phyloP scores from a whole-genome alignment of 352 stramenopile species.

The Phytophthora aleatoria region DNA sequence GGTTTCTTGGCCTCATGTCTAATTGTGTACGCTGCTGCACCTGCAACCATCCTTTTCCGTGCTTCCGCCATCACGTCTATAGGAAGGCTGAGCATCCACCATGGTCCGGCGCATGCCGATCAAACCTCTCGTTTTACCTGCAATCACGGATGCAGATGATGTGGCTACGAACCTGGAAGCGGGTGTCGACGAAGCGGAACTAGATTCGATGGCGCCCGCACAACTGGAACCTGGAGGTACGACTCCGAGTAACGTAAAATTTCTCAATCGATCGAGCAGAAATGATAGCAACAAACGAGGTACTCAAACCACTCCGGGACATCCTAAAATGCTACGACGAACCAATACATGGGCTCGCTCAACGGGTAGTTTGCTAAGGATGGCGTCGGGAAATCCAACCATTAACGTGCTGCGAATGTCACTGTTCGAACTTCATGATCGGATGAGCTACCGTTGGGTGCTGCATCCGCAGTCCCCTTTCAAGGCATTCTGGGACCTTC shows the following conservation, averaged over 20 bases:
- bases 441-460: slow-evolving; percentile 50
- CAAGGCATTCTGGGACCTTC: slow-evolving; percentile 63
- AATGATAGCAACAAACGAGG: slow-evolving; percentile 10
- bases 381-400: slow-evolving; percentile 15
- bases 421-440: slow-evolving; percentile 62
- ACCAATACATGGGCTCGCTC: slow-evolving; percentile 27
- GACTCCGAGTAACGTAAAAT: slow-evolving; percentile 1
- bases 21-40: background rate
- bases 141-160: slow-evolving; percentile 14
- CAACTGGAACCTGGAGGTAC: background rate
- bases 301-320: slow-evolving; percentile 2
- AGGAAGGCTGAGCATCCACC: background rate
- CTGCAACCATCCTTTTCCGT: background rate
- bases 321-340: slow-evolving; percentile 6
- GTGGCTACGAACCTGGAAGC: slow-evolving; percentile 13
- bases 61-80: no score
- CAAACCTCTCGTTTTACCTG: slow-evolving; percentile 17
- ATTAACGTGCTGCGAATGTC: slow-evolving; percentile 76
- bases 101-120: slow-evolving; percentile 26
- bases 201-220: no score
- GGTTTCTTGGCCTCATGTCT: background rate
- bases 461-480: slow-evolving; percentile 55
- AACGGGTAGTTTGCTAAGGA: slow-evolving; percentile 15
- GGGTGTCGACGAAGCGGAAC: slow-evolving; percentile 1
- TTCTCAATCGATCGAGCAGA: slow-evolving; percentile 7